These are phyloP conservation scores for Aurinia saxatilis DNA, from an alignment of 345 rosid genomes.

Conservation along the genomic window DNA sequence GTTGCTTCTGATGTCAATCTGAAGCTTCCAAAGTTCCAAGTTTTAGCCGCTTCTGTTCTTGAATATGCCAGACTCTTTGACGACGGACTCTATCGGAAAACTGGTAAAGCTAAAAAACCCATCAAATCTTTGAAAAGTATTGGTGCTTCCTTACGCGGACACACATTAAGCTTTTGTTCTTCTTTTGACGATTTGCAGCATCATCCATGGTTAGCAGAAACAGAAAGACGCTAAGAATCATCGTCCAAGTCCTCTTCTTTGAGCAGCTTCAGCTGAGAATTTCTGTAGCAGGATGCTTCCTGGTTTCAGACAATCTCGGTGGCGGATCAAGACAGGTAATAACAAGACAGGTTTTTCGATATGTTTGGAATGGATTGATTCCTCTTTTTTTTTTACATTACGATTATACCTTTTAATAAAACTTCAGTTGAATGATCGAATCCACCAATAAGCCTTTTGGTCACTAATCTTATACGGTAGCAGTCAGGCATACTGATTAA, in stretches of 20 bases:
- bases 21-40: conserved; percentile 90
- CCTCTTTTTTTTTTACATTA: no score
- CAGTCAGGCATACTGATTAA: no score
- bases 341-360: no score
- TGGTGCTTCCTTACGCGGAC: neutral
- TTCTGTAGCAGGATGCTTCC: conserved; percentile 90
- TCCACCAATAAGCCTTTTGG: no score
- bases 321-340: no score
- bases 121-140: neutral
- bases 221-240: conserved; percentile 76
- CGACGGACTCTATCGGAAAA: conserved; percentile 95
- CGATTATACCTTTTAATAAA: no score
- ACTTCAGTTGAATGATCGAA: no score
- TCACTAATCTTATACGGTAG: no score
- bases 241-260: no score
- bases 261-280: conserved; percentile 98
- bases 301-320: conserved; percentile 92
- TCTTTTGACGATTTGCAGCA: conserved; percentile 49
- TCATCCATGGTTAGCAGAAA: conserved; percentile 90
- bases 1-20: conserved; percentile 88
- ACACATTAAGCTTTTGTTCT: neutral
- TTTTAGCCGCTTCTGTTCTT: conserved; percentile 85
- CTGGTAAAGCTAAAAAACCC: conserved; percentile 34
- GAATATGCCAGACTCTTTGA: conserved; percentile 84
- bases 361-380: no score